A percentile compares a stretch with the other conserved stretches of the same genome.
Evolutionary conservation across 116 monocot genomes (phyloP).

Genomic region (Zostera marina): DNA sequence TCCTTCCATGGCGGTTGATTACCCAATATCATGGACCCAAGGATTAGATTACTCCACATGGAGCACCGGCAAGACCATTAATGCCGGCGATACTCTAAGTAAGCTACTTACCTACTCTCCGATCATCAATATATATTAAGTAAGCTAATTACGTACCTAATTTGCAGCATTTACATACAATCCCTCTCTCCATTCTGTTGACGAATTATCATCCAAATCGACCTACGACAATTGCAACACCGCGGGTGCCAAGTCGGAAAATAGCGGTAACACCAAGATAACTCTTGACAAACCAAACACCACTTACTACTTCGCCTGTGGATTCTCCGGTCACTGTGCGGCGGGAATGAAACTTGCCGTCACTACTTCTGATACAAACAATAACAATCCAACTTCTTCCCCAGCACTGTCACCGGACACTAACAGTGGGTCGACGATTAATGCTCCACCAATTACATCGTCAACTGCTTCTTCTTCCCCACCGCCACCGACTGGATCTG

Average conservation of each 20-base stretch:
- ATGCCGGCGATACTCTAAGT: conserved; percentile 7
- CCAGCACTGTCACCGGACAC: no score
- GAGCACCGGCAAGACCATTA: background rate
- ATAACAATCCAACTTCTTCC: background rate
- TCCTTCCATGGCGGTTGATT: conserved; percentile 1
- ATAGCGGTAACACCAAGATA: conserved; percentile 37
- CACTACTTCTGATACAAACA: conserved; percentile 8
- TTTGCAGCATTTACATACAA: conserved; percentile 38
- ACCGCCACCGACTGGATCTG: no score
- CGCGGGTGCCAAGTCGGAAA: conserved; percentile 24
- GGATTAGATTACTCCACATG: background rate
- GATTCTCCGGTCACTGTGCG: conserved; percentile 35
- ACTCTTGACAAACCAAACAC: conserved; percentile 32
- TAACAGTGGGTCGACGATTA: no score
- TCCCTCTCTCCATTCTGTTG: conserved; percentile 23
- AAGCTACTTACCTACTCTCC: no score
- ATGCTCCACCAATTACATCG: no score
- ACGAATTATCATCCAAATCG: conserved; percentile 13
- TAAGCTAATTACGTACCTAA: background rate
- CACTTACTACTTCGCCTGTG: conserved; percentile 50
- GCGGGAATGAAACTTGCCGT: conserved; percentile 69
- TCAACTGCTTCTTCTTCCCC: no score
- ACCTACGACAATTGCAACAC: conserved; percentile 47
- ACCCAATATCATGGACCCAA: conserved; percentile 1
- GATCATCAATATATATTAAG: no score